Percentiles rank a stretch among this genome's conserved stretches.
phyloP scores from a whole-genome alignment of 208 protist species.

The Crithidia brevicula region DNA sequence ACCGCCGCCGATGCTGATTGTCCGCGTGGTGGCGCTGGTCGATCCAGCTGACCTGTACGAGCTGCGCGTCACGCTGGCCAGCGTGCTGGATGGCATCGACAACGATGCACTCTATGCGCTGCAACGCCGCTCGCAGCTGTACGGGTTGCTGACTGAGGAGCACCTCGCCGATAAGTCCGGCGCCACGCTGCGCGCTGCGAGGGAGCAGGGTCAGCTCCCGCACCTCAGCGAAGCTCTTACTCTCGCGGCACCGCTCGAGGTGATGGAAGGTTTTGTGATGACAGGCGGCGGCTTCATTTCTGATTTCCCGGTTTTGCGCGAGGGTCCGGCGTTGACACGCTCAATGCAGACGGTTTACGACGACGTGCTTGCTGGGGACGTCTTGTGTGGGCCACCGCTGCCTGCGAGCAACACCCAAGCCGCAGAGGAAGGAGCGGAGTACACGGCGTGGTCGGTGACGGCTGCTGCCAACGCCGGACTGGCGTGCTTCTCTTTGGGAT shows the following conservation, averaged over 20 bases:
- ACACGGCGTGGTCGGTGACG: constrained; percentile 56
- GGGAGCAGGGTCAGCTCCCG: constrained; percentile 17
- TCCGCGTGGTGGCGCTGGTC: constrained; percentile 47
- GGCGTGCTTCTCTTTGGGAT: constrained; percentile 47
- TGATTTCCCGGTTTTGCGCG: constrained; percentile 53
- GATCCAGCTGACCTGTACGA: constrained; percentile 54
- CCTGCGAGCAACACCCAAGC: neutral
- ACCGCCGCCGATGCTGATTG: constrained; percentile 24
- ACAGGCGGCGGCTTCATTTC: constrained; percentile 63
- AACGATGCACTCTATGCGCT: constrained; percentile 43
- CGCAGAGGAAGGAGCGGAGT: constrained; percentile 16
- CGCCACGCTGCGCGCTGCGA: constrained; percentile 1
- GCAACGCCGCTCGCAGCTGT: constrained; percentile 39
- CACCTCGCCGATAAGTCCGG: constrained; percentile 19
- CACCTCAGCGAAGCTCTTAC: constrained; percentile 24
- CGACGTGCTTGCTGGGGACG: constrained; percentile 14
- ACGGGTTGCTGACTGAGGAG: constrained; percentile 15
- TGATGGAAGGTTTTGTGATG: constrained; percentile 49
- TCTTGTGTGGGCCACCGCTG: constrained; percentile 22
- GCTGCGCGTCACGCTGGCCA: constrained; percentile 40
- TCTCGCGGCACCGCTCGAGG: constrained; percentile 37
- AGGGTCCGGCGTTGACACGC: constrained; percentile 35
- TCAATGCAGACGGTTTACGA: constrained; percentile 32
- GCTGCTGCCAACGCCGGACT: constrained; percentile 48
- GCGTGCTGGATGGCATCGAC: constrained; percentile 27